Evolutionary conservation across 257 asterid species (phyloP).

Genomic region (Voacanga thouarsii): DNA sequence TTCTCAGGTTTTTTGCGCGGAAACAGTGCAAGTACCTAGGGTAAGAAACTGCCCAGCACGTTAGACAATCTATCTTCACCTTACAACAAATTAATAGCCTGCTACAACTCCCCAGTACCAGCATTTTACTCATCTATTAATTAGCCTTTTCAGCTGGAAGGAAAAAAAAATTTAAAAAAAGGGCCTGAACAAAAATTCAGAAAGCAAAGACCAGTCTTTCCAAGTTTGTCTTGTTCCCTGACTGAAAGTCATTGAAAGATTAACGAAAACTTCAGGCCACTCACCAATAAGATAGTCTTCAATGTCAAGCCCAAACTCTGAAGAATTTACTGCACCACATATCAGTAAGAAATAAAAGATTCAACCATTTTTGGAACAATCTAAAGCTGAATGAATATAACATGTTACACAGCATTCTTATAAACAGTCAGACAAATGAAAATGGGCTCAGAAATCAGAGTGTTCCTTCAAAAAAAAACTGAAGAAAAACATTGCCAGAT

Average conservation of each 20-base stretch:
- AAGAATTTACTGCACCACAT: slow-evolving; percentile 51
- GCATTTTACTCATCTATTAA: neutral
- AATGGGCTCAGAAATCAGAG: neutral
- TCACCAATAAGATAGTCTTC: slow-evolving; percentile 91
- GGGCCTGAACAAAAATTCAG: neutral
- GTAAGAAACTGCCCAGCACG: neutral
- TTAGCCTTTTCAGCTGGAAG: neutral
- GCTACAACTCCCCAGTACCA: too few species aligned
- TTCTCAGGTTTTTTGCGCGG: neutral
- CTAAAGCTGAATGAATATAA: slow-evolving; percentile 1
- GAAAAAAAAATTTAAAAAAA: neutral
- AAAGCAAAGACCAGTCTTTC: neutral
- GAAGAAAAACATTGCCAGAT: neutral
- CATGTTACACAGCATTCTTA: neutral
- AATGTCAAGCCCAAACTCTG: slow-evolving; percentile 79
- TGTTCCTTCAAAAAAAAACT: neutral
- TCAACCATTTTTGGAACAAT: neutral
- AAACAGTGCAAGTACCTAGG: neutral
- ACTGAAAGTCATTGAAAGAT: neutral
- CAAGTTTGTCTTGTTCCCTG: neutral
- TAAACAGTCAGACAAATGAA: neutral
- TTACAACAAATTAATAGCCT: neutral
- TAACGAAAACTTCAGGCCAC: slow-evolving; percentile 19
- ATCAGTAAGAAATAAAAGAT: slow-evolving; percentile 14
- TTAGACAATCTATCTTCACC: neutral